These are phyloP conservation scores for Tylopilus sp. DNA, from an alignment of 1,284 basidiomycete genomes.

Conservation along the genomic window DNA sequence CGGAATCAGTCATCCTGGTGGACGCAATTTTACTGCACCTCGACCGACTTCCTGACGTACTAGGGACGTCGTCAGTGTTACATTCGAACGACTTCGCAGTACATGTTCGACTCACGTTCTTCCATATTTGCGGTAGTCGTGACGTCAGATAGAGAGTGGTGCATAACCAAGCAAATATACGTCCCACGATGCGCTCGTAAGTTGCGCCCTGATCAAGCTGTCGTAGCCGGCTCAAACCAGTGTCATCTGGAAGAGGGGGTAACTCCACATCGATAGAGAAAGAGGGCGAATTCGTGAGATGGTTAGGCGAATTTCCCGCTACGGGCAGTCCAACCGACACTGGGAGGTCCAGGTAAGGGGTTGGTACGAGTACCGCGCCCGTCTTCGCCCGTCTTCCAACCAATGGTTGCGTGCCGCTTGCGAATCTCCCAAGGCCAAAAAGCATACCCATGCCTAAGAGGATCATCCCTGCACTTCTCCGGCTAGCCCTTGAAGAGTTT, in stretches of 20 bases:
- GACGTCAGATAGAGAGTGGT: slow-evolving; percentile 88
- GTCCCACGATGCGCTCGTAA: slow-evolving; percentile 67
- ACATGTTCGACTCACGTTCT: slow-evolving; percentile 68
- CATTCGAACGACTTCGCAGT: slow-evolving; percentile 3
- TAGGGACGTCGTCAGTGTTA: slow-evolving; percentile 30
- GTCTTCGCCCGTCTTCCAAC: slow-evolving; percentile 27
- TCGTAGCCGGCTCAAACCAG: slow-evolving; percentile 21
- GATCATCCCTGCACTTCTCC: slow-evolving; percentile 63
- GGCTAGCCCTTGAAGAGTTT: slow-evolving; percentile 54
- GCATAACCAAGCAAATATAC: slow-evolving; percentile 88
- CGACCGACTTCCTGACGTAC: slow-evolving; percentile 88
- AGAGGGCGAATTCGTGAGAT: neutral
- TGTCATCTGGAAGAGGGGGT: slow-evolving; percentile 14
- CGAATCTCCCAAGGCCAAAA: slow-evolving; percentile 57
- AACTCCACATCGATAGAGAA: slow-evolving; percentile 20
- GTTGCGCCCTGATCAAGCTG: slow-evolving; percentile 34
- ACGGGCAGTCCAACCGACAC: slow-evolving; percentile 8
- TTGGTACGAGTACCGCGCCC: slow-evolving; percentile 34
- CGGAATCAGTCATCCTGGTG: slow-evolving; percentile 6
- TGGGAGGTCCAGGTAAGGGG: slow-evolving; percentile 12
- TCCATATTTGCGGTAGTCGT: slow-evolving; percentile 93
- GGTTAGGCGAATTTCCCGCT: neutral
- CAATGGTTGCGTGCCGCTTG: slow-evolving; percentile 30
- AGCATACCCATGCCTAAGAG: slow-evolving; percentile 68
- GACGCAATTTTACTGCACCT: slow-evolving; percentile 41